Base-by-base conservation (phyloP, 768 basidiomycete genomes). In the Suillus alpinus region DNA sequence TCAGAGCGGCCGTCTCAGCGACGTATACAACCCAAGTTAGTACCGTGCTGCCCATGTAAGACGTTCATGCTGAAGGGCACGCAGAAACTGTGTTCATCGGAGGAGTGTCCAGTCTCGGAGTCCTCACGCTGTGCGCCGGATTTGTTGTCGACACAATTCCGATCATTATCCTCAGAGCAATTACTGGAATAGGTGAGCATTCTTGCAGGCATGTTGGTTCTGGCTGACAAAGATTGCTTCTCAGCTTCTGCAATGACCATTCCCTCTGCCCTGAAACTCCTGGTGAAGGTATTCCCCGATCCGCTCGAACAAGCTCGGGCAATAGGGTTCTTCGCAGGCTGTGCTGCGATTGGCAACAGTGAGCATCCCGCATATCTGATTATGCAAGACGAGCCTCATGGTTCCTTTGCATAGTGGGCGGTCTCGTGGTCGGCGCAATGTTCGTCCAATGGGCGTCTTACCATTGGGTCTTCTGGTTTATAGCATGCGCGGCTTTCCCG, bases 381-480 rank as follows among this genome's bases (percentile, higher is more conserved):
- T 44, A 4, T 66, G 46, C 23, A 36, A 52, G 7, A 13, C 1
- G 4, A 56, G 26, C 5, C 40, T 40, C 26, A 37, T 43, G 14
- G 37, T 23, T 14, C 59, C 50, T 36, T 18, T 29, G 18, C 41
- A 20, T 44, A 80, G 78, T 79, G 6, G 60, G 76, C 46, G 79
- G 80, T 0, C 65, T 79, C 16, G 58, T 80, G 26, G 72, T 80
- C 13, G 81, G 81, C 10, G 81, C 79, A 2, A 23, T 78, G 14
- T 73, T 82, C 53, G 76, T 78, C 3, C 66, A 72, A 40, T 77
- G 69, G 31, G 70, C 70, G 2, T 75, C 77, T 10, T 84, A 78
- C 73, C 75, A 67, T 26, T 83, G 82, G 83, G 74, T 83, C 29
- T 84, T 86, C 66, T 83, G 78, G 67, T 75, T 80, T 60, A 69